Evolutionary conservation across 306 rosid genomes (phyloP).

Genomic region (Pueraria montana): DNA sequence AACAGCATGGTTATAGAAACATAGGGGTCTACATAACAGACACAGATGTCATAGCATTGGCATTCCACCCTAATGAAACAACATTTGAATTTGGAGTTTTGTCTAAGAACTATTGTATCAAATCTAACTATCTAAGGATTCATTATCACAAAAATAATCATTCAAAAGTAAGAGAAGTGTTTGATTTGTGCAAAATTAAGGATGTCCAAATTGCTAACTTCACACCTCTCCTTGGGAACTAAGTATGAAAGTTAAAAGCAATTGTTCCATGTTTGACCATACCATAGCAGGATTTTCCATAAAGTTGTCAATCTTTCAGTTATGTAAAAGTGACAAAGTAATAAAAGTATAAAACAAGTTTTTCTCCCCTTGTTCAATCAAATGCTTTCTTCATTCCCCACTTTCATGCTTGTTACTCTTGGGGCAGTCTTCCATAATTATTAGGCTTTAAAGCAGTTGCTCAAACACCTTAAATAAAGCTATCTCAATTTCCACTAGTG

Average conservation of each 20-base stretch:
- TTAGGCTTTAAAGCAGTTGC: conserved; percentile 33
- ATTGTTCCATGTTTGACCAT: background rate
- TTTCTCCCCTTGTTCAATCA: background rate
- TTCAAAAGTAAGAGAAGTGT: background rate
- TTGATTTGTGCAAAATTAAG: conserved; percentile 18
- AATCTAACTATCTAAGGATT: background rate
- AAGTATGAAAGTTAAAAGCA: background rate
- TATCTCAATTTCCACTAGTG: background rate
- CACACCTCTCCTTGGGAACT: background rate
- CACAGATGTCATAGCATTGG: background rate
- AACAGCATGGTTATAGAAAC: conserved; percentile 18
- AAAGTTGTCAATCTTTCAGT: too few species aligned
- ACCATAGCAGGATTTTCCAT: too few species aligned
- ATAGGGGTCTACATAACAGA: conserved; percentile 34
- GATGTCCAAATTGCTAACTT: background rate
- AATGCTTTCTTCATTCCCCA: background rate
- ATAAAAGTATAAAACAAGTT: too few species aligned
- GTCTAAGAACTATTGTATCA: conserved; percentile 1
- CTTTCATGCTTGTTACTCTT: conserved; percentile 18
- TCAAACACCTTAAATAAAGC: conserved; percentile 24
- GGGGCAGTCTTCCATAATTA: conserved; percentile 3
- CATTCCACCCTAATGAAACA: conserved; percentile 33
- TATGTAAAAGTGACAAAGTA: too few species aligned
- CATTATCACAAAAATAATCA: background rate
- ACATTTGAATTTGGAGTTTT: conserved; percentile 3